These are phyloP conservation scores for Aureobasidium musti DNA, from an alignment of 2,329 filamentous ascomycete genomes.

Conservation along the genomic window DNA sequence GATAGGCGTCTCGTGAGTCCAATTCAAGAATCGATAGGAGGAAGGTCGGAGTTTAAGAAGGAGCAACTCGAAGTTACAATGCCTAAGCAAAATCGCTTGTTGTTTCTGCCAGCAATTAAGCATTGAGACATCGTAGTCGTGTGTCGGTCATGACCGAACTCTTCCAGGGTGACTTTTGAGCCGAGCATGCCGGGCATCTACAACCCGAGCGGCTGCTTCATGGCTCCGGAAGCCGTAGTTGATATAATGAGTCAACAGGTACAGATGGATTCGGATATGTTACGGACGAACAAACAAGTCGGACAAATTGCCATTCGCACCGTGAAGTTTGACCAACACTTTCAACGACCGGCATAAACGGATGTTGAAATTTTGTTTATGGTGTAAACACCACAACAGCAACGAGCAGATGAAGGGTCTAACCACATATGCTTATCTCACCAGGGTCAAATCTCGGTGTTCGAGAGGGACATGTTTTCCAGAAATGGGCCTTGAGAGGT, in stretches of 20 bases:
- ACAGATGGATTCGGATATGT: background rate
- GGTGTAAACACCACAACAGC: conserved; percentile 3
- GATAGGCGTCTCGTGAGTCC: background rate
- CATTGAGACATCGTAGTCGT: background rate
- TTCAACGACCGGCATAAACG: background rate
- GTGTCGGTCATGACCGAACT: background rate
- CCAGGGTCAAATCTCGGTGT: background rate
- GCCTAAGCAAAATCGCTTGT: background rate
- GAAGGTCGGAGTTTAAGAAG: background rate
- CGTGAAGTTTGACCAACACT: too few species aligned
- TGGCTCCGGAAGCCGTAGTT: background rate
- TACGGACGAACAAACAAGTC: background rate
- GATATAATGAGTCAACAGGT: background rate
- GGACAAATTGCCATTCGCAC: background rate
- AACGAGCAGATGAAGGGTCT: background rate
- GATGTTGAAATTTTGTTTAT: background rate
- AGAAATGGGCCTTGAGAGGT: background rate
- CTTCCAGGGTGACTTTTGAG: background rate
- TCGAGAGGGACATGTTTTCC: background rate
- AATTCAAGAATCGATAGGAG: background rate
- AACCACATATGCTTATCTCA: background rate
- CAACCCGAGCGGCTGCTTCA: too few species aligned
- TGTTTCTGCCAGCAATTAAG: background rate
- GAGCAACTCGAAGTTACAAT: background rate
- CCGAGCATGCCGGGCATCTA: background rate